These are phyloP conservation scores for Solanum pimpinellifolium DNA, from an alignment of 257 asterid genomes.

Conservation along the genomic window DNA sequence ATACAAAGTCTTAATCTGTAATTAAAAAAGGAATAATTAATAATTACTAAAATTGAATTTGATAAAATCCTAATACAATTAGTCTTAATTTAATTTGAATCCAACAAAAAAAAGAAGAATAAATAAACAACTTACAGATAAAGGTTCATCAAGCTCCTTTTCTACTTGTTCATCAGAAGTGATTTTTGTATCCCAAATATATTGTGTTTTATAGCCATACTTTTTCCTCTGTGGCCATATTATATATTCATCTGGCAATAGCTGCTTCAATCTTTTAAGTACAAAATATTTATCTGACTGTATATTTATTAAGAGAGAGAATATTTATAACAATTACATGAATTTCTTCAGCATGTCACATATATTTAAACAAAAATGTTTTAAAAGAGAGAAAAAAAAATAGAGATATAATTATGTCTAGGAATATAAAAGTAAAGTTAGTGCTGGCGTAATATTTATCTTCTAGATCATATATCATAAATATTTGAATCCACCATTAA, in stretches of 20 bases:
- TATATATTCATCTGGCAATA: not conserved
- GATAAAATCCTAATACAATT: not conserved
- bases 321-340: not conserved
- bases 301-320: not conserved
- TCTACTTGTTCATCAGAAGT: not conserved
- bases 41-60: not conserved
- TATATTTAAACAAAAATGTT: not conserved
- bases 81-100: not conserved
- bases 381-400: not conserved
- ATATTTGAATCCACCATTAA: too few relatives aligned
- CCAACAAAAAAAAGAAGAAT: not conserved
- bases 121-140: not conserved
- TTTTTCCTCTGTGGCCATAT: not conserved
- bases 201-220: not conserved
- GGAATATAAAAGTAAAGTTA: not conserved
- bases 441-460: not conserved
- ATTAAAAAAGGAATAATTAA: not conserved
- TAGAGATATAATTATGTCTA: not conserved
- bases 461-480: not conserved
- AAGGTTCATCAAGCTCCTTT: not conserved
- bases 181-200: not conserved
- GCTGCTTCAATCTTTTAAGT: not conserved
- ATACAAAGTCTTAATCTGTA: not conserved
- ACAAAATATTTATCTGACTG: not conserved
- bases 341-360: not conserved